Conservation (phyloP, 139 green algal species). For the Mychonastes homosphaera region DNA sequence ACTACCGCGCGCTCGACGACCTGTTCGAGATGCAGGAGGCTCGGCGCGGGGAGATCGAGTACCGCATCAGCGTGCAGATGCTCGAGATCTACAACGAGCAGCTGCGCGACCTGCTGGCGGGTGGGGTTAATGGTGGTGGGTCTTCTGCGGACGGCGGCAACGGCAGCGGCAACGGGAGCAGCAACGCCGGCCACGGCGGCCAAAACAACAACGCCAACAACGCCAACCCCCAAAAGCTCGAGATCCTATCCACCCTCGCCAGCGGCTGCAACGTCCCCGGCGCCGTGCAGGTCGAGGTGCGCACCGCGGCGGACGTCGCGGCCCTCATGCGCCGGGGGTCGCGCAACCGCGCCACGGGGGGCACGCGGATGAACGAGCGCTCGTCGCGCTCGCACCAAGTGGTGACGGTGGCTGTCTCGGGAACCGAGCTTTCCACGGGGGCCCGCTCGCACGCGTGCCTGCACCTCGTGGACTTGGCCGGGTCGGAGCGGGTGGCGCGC, state of each 20-base stretch:
- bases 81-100: slow-evolving; percentile 97
- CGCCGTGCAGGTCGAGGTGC: slow-evolving; percentile 55
- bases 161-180: slow-evolving; percentile 8
- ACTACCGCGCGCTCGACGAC: slow-evolving; percentile 82
- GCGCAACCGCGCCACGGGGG: slow-evolving; percentile 44
- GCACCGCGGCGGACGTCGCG: slow-evolving; percentile 55
- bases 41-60: slow-evolving; percentile 51
- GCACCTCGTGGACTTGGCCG: slow-evolving; percentile 67
- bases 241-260: slow-evolving; percentile 60
- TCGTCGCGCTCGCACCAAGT: slow-evolving; percentile 46
- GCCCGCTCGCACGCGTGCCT: slow-evolving; percentile 45
- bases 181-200: too few relatives aligned
- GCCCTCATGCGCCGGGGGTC: slow-evolving; percentile 60
- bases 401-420: slow-evolving; percentile 58
- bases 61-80: slow-evolving; percentile 73
- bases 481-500: slow-evolving; percentile 65
- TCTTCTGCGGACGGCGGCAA: slow-evolving; percentile 1
- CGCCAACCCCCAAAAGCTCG: too few relatives aligned
- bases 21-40: slow-evolving; percentile 62
- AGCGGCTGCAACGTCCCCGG: slow-evolving; percentile 70
- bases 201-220: too few relatives aligned
- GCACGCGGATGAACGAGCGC: slow-evolving; percentile 87
- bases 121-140: slow-evolving; percentile 3
- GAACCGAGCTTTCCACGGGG: slow-evolving; percentile 32
- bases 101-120: slow-evolving; percentile 55